Conservation (phyloP, 2,329 filamentous ascomycete genomes). For the Cladophialophora yegresii region DNA sequence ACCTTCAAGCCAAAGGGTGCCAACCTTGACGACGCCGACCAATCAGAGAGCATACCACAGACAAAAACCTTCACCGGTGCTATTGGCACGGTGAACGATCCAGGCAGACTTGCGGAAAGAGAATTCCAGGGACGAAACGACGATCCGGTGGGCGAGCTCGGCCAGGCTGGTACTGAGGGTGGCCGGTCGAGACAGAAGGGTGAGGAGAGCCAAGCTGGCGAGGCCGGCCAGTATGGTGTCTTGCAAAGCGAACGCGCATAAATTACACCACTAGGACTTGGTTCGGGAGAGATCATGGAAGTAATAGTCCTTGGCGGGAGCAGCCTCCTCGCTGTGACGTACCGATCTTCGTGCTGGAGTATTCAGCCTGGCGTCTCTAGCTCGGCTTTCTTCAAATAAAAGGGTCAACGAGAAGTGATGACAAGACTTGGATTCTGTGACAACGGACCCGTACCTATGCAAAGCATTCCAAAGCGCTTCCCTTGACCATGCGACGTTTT, state of each 20-base stretch:
- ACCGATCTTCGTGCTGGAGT: neutral
- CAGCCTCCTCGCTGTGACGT: neutral
- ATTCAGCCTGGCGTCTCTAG: neutral
- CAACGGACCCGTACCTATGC: neutral
- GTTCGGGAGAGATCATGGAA: neutral
- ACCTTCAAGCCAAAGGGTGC: conserved; percentile 54
- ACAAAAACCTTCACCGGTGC: conserved; percentile 57
- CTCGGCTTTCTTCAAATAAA: neutral
- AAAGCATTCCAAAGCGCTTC: neutral
- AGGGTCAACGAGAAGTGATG: neutral
- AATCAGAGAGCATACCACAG: conserved; percentile 37
- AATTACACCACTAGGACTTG: neutral
- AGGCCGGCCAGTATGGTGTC: conserved; percentile 25
- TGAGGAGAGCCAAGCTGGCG: conserved; percentile 28
- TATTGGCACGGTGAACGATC: conserved; percentile 59
- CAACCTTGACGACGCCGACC: conserved; percentile 52
- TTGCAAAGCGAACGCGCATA: conserved; percentile 29
- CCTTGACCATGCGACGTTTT: neutral
- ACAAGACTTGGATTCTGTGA: neutral
- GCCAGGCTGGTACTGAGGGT: conserved; percentile 36
- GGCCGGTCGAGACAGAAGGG: conserved; percentile 36
- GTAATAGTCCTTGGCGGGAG: neutral
- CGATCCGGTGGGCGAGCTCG: conserved; percentile 24
- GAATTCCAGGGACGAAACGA: conserved; percentile 40
- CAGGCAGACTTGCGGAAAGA: conserved; percentile 52